Evolutionary conservation across 305 asterid genomes (phyloP).

Genomic region (Fraxinus platypoda): DNA sequence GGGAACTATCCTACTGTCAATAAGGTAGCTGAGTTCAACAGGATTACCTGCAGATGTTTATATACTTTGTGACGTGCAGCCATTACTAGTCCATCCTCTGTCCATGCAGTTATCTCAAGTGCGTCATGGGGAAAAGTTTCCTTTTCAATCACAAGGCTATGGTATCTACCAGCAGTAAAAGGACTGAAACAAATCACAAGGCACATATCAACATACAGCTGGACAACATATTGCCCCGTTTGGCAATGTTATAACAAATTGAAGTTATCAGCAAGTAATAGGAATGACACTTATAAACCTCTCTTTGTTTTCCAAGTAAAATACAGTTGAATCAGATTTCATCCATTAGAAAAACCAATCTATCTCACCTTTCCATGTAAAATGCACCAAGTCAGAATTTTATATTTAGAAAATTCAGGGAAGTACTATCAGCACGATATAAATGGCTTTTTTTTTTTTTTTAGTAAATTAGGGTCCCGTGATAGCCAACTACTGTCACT

Average conservation of each 20-base stretch:
- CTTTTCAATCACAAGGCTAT: slow-evolving; percentile 88
- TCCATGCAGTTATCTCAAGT: slow-evolving; percentile 93
- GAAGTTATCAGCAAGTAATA: background rate
- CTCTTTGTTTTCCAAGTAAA: background rate
- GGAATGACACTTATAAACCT: background rate
- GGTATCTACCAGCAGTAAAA: slow-evolving; percentile 90
- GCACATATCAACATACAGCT: slow-evolving; percentile 9
- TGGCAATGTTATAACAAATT: background rate
- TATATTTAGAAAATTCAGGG: background rate
- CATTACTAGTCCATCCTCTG: slow-evolving; percentile 88
- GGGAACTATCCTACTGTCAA: background rate
- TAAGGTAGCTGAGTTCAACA: background rate
- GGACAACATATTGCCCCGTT: slow-evolving; percentile 6
- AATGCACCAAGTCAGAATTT: background rate
- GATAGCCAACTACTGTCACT: background rate
- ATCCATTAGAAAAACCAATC: background rate
- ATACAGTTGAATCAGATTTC: background rate
- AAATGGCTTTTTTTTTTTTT: background rate
- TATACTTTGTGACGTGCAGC: slow-evolving; percentile 86
- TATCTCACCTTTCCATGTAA: background rate
- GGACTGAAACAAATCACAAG: slow-evolving; percentile 54
- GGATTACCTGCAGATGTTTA: slow-evolving; percentile 62
- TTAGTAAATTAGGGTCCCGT: background rate
- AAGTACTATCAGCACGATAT: background rate
- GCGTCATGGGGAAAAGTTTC: slow-evolving; percentile 70